Evolutionary conservation across 176 grass and related monocot species (phyloP).

Genomic region (Rhynchospora breviuscula): DNA sequence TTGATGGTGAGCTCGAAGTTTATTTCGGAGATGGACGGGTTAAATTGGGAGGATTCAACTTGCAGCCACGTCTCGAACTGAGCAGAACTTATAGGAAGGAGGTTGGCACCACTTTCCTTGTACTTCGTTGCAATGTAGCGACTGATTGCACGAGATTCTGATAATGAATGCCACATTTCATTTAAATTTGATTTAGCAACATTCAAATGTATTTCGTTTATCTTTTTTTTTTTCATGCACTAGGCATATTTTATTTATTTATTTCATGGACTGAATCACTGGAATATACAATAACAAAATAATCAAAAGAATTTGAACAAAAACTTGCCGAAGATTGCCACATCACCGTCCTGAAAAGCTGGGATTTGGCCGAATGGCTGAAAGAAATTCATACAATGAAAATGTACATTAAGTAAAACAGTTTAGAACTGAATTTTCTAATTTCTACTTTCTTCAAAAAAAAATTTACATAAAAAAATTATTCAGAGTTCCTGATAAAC

Average conservation of each 20-base stretch:
- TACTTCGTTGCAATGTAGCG: conserved; percentile 66
- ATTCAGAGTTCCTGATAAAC: background rate
- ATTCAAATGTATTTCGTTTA: background rate
- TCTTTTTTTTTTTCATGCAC: too few relatives aligned
- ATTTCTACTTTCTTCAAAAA: too few relatives aligned
- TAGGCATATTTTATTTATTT: too few relatives aligned
- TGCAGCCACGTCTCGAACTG: conserved; percentile 67
- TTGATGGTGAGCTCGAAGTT: conserved; percentile 52
- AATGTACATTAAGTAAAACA: background rate
- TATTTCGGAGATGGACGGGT: conserved; percentile 6
- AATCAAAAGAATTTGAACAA: background rate
- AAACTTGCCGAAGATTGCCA: conserved; percentile 53
- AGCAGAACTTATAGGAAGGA: conserved; percentile 31
- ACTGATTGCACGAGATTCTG: conserved; percentile 84
- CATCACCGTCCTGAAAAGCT: conserved; percentile 53
- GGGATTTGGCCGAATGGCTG: conserved; percentile 97
- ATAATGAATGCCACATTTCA: background rate
- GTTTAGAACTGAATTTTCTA: background rate
- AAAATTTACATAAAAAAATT: background rate
- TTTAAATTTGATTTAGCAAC: background rate
- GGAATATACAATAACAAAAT: background rate
- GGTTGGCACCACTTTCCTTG: conserved; percentile 23
- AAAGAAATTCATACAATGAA: background rate
- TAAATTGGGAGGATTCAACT: conserved; percentile 72
- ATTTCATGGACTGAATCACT: background rate